Evolutionary conservation across 2,329 filamentous ascomycete species (phyloP).

Genomic region (Neopestalotiopsis rosae): DNA sequence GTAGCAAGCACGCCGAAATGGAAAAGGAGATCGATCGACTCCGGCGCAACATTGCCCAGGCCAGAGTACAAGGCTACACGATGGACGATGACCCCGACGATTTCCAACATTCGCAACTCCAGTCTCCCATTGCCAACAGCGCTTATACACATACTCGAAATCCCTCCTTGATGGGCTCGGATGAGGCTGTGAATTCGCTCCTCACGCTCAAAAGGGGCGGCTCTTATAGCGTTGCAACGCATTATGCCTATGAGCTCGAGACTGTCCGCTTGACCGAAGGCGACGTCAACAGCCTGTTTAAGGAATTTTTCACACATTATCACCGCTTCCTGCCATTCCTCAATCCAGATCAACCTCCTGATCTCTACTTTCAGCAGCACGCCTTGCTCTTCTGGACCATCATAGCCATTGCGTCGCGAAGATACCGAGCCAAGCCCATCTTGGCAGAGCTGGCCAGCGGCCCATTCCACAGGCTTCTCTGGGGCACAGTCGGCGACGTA

Average conservation of each 20-base stretch:
- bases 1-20: constrained; percentile 85
- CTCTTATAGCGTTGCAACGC: constrained; percentile 61
- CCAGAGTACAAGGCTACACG: constrained; percentile 63
- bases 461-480: constrained; percentile 73
- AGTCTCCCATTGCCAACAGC: constrained; percentile 64
- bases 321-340: constrained; percentile 81
- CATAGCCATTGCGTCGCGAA: constrained; percentile 74
- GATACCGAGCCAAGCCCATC: constrained; percentile 69
- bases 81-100: constrained; percentile 58
- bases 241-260: constrained; percentile 67
- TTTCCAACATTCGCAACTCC: constrained; percentile 57
- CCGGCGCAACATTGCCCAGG: constrained; percentile 64
- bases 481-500: constrained; percentile 78
- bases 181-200: constrained; percentile 71
- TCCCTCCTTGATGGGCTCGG: constrained; percentile 69
- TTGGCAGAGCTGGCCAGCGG: constrained; percentile 70
- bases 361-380: constrained; percentile 78
- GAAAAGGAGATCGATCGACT: constrained; percentile 79
- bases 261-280: constrained; percentile 69
- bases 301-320: constrained; percentile 76
- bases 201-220: constrained; percentile 70
- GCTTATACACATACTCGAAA: constrained; percentile 65
- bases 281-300: constrained; percentile 68
- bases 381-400: constrained; percentile 87
- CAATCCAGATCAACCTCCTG: constrained; percentile 68